Evolutionary conservation across 148 eudicot species (phyloP).

Genomic region (Nyssa sinensis): DNA sequence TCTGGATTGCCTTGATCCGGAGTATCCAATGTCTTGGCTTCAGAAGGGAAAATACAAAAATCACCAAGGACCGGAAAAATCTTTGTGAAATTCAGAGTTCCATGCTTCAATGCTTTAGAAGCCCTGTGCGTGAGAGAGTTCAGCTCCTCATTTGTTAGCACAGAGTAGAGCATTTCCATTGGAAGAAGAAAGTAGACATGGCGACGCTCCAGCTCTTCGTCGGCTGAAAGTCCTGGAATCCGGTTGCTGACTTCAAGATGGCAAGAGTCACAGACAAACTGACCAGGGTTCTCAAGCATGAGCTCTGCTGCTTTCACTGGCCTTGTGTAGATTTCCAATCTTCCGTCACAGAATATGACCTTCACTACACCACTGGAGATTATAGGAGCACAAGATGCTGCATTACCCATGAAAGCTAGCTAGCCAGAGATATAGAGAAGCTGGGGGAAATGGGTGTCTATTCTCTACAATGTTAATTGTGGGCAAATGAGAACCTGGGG

Average conservation of each 20-base stretch:
- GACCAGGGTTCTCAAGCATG: constrained; percentile 52
- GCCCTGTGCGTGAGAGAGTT: constrained; percentile 30
- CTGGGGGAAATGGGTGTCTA: not conserved
- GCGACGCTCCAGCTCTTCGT: constrained; percentile 40
- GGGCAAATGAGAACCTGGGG: no score
- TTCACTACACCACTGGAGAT: constrained; percentile 28
- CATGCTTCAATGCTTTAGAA: constrained; percentile 34
- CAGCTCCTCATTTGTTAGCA: constrained; percentile 50
- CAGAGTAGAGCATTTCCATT: constrained; percentile 51
- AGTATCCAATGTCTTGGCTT: constrained; percentile 5
- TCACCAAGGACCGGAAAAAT: constrained; percentile 35
- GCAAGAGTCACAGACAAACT: constrained; percentile 45
- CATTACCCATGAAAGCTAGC: constrained; percentile 43
- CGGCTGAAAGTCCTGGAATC: constrained; percentile 43
- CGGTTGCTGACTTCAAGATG: constrained; percentile 45
- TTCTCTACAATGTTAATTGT: no score
- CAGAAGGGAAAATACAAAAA: constrained; percentile 38
- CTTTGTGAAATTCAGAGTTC: constrained; percentile 36
- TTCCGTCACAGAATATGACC: constrained; percentile 42
- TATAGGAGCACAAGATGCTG: constrained; percentile 47
- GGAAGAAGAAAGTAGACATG: constrained; percentile 47
- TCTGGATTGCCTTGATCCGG: not conserved
- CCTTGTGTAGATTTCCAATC: constrained; percentile 28
- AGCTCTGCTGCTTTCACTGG: constrained; percentile 45
- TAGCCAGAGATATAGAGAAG: constrained; percentile 1